Conservation (phyloP, 371 early-diverging fungal species). For the Funneliformis caledonium region DNA sequence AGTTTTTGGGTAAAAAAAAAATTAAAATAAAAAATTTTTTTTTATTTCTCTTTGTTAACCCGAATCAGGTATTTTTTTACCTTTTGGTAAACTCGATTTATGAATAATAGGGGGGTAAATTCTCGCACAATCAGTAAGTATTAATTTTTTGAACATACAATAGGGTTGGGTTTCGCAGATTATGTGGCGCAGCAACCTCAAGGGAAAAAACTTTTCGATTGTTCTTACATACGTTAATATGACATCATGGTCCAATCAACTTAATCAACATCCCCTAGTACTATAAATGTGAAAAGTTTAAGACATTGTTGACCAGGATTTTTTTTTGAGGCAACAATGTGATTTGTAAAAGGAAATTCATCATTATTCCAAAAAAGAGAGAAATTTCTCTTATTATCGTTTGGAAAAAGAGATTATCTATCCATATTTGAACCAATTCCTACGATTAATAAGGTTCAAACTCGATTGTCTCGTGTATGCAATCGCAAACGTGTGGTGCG, state of each 20-base stretch:
- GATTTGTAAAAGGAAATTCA: too few species aligned
- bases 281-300: too few species aligned
- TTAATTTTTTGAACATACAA: not conserved
- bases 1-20: too few species aligned
- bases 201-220: too few species aligned
- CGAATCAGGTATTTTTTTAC: too few species aligned
- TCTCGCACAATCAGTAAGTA: not conserved
- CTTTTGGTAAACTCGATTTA: too few species aligned
- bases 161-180: not conserved
- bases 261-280: not conserved
- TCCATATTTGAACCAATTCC: not conserved
- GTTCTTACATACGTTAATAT: not conserved
- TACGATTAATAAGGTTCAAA: not conserved
- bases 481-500: not conserved
- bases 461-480: not conserved
- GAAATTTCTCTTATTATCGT: not conserved
- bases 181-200: not conserved
- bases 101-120: too few species aligned
- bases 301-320: too few species aligned
- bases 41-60: too few species aligned
- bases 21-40: too few species aligned
- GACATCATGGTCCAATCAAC: not conserved
- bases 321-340: too few species aligned
- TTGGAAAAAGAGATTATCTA: not conserved
- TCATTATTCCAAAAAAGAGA: too few species aligned